Conservation (phyloP, 768 basidiomycete species). For the Infundibulicybe gibba region DNA sequence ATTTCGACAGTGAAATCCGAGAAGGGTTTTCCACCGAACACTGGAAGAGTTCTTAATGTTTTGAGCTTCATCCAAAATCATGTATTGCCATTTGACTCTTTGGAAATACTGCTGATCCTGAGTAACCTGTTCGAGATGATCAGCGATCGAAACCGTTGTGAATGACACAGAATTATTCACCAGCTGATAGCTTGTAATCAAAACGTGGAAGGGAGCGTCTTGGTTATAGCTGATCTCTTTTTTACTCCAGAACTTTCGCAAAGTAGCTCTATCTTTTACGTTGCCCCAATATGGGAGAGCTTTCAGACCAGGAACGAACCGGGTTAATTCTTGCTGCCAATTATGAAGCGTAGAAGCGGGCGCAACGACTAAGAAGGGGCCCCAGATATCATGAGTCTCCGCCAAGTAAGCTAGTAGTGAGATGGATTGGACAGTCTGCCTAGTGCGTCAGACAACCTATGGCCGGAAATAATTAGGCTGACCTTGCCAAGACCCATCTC, state of each 20-base stretch:
- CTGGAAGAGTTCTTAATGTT: slow-evolving; percentile 98
- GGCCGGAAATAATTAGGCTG: slow-evolving; percentile 7
- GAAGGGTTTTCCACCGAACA: slow-evolving; percentile 94
- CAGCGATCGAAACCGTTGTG: neutral
- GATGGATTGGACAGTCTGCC: slow-evolving; percentile 94
- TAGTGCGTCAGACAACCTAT: neutral
- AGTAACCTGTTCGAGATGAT: slow-evolving; percentile 55
- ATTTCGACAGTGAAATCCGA: slow-evolving; percentile 95
- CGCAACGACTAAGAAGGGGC: slow-evolving; percentile 96
- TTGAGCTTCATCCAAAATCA: slow-evolving; percentile 99
- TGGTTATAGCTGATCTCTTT: slow-evolving; percentile 95
- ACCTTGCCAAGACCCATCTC: slow-evolving; percentile 97
- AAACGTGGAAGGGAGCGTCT: slow-evolving; percentile 93
- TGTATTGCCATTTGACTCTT: slow-evolving; percentile 98
- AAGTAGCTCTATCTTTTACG: slow-evolving; percentile 89
- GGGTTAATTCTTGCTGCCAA: slow-evolving; percentile 98
- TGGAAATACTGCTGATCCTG: slow-evolving; percentile 99
- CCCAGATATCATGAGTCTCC: slow-evolving; percentile 98
- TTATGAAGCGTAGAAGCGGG: slow-evolving; percentile 97
- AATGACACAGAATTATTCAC: slow-evolving; percentile 36
- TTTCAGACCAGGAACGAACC: slow-evolving; percentile 92
- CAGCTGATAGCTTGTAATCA: slow-evolving; percentile 96
- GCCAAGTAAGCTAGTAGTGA: slow-evolving; percentile 94
- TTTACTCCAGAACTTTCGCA: slow-evolving; percentile 97
- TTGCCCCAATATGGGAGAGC: slow-evolving; percentile 98